Conservation (phyloP, 345 rosid species). For the thale cress (Arabidopsis thaliana) region DNA sequence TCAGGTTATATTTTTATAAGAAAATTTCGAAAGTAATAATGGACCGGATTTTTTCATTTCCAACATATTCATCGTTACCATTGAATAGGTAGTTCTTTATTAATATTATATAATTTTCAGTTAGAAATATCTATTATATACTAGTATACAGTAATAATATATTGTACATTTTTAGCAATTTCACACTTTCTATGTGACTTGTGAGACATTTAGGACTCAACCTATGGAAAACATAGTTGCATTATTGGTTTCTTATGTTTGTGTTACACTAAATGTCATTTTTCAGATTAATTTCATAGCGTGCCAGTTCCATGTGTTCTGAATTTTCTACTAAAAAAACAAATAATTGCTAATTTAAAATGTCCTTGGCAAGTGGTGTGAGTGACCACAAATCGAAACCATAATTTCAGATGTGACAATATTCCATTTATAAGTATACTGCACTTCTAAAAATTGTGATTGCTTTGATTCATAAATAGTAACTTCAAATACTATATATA, state of each 20-base stretch:
- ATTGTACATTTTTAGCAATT: conserved; percentile 21
- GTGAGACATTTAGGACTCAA: conserved; percentile 12
- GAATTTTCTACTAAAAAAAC: neutral
- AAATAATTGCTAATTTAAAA: neutral
- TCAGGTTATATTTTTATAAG: neutral
- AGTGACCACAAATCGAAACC: conserved; percentile 33
- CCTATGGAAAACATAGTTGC: conserved; percentile 8
- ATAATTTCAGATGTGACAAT: conserved; percentile 35
- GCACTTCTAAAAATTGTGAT: neutral
- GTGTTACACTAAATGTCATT: conserved; percentile 34
- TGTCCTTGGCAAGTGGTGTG: conserved; percentile 30
- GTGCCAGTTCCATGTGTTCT: conserved; percentile 40
- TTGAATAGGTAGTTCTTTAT: neutral
- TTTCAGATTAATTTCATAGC: conserved; percentile 20
- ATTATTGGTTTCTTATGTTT: conserved; percentile 38
- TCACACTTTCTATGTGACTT: conserved; percentile 39
- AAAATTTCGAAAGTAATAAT: neutral
- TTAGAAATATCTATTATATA: neutral
- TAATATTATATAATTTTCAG: conserved; percentile 3
- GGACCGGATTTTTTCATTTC: neutral
- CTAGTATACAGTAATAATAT: neutral
- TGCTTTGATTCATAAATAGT: conserved; percentile 24
- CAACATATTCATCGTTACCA: too few species aligned
- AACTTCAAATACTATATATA: neutral
- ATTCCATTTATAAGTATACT: conserved; percentile 15